phyloP scores from a whole-genome alignment of 805 yeast species.

The Schwanniomyces pseudopolymorphus region DNA sequence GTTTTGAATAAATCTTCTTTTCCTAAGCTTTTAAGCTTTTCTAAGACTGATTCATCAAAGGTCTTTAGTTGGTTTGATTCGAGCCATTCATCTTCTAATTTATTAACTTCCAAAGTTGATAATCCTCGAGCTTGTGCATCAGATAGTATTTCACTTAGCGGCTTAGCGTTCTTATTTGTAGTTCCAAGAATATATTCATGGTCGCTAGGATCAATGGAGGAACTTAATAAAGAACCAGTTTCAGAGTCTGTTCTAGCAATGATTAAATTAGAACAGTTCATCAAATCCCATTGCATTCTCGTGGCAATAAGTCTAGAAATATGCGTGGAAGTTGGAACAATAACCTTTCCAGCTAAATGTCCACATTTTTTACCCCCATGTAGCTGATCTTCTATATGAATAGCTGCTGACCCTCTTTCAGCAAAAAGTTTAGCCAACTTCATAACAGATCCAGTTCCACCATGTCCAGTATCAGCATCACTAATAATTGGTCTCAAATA shows the following conservation, averaged over 20 bases:
- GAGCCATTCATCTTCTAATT: constrained; percentile 1
- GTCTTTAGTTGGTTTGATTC: not conserved
- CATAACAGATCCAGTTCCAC: constrained; percentile 6
- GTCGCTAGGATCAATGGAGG: constrained; percentile 4
- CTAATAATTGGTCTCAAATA: constrained; percentile 5
- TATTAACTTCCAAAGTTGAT: not conserved
- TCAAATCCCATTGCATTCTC: constrained; percentile 5
- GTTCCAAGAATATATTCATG: constrained; percentile 4
- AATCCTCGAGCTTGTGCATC: constrained; percentile 1
- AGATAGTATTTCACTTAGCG: not conserved
- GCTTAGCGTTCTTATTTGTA: constrained; percentile 1
- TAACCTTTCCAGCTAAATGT: constrained; percentile 3
- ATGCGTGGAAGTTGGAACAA: constrained; percentile 6
- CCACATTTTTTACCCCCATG: constrained; percentile 5
- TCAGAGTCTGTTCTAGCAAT: constrained; percentile 6
- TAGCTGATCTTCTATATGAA: constrained; percentile 4
- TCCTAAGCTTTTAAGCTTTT: not conserved
- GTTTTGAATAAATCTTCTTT: constrained; percentile 24
- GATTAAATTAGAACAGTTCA: constrained; percentile 4
- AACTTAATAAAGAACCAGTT: constrained; percentile 2
- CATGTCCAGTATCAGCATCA: constrained; percentile 7
- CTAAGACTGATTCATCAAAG: constrained; percentile 5
- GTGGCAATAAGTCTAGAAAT: constrained; percentile 3
- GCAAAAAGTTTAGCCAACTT: constrained; percentile 5
- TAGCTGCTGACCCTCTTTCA: constrained; percentile 6